Percentiles rank a stretch among this genome's conserved stretches.
phyloP scores from a whole-genome alignment of 2,329 filamentous ascomycete species.

The Xylariaceae sp. region DNA sequence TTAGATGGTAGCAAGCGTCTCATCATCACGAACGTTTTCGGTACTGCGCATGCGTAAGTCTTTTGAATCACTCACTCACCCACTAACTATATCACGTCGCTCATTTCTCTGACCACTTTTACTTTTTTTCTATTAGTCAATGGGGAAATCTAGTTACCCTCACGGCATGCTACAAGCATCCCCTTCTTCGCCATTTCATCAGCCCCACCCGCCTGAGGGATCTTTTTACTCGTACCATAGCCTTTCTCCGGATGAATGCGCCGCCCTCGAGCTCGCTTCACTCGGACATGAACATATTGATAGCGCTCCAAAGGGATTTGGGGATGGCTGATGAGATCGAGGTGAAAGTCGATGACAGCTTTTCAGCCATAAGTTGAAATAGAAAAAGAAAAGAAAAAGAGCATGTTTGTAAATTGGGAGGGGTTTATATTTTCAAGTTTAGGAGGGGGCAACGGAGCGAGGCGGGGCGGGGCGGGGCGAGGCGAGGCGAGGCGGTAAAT shows the following conservation, averaged over 20 bases:
- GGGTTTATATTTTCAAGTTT: too few relatives aligned
- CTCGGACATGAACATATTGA: conserved; percentile 69
- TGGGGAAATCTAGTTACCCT: conserved; percentile 95
- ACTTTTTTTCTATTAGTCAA: conserved; percentile 55
- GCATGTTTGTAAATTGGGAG: too few relatives aligned
- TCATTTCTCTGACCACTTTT: conserved; percentile 3
- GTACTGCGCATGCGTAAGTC: conserved; percentile 90
- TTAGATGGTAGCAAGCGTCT: conserved; percentile 57
- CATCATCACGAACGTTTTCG: conserved; percentile 93
- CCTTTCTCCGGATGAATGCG: conserved; percentile 64
- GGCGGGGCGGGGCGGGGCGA: too few relatives aligned
- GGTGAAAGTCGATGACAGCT: conserved; percentile 35
- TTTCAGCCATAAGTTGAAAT: conserved; percentile 27
- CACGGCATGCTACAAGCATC: conserved; percentile 69
- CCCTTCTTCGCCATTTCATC: conserved; percentile 54
- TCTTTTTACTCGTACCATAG: conserved; percentile 68
- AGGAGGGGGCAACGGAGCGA: too few relatives aligned
- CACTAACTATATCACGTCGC: not conserved
- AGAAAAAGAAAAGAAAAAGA: too few relatives aligned
- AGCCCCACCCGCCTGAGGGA: conserved; percentile 47
- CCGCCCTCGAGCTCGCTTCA: conserved; percentile 69
- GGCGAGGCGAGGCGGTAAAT: too few relatives aligned
- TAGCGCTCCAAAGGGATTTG: conserved; percentile 41
- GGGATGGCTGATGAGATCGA: conserved; percentile 37
- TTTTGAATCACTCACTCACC: not conserved